These are phyloP conservation scores for Zarea fungicola DNA, from an alignment of 2,329 filamentous ascomycete species.

Conservation along the genomic window DNA sequence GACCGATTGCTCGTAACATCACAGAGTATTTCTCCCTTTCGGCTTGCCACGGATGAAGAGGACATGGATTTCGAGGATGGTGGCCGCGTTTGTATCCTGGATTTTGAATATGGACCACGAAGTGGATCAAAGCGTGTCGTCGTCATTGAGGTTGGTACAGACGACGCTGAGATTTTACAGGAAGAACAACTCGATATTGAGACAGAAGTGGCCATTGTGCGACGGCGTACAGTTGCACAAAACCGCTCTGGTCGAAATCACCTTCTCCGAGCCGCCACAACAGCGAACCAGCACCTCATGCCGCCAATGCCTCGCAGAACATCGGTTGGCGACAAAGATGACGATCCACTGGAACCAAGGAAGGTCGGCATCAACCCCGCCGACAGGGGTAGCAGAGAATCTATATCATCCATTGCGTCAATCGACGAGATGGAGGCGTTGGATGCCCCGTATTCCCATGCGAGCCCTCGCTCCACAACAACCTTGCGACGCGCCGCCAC, in stretches of 20 bases:
- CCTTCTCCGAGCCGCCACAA: conserved; percentile 46
- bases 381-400: conserved; percentile 27
- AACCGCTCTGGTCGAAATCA: conserved; percentile 45
- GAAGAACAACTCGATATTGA: conserved; percentile 72
- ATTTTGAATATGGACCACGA: conserved; percentile 60
- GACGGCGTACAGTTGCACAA: conserved; percentile 66
- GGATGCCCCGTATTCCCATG: conserved; percentile 68
- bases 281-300: conserved; percentile 24
- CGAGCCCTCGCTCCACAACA: conserved; percentile 63
- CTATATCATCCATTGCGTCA: conserved; percentile 38
- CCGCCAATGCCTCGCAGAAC: conserved; percentile 26
- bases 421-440: conserved; percentile 56
- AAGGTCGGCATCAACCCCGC: conserved; percentile 32
- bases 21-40: conserved; percentile 58
- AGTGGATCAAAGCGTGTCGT: conserved; percentile 55
- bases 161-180: conserved; percentile 62
- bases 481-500: conserved; percentile 69
- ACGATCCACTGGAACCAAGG: conserved; percentile 50
- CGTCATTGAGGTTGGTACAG: conserved; percentile 69
- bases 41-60: conserved; percentile 61
- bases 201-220: conserved; percentile 72
- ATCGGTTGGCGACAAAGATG: conserved; percentile 32
- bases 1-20: conserved; percentile 66
- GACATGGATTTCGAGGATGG: conserved; percentile 73
- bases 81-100: conserved; percentile 65